These are phyloP conservation scores for Pleurotus citrinopileatus DNA, from an alignment of 768 basidiomycete species.

Conservation along the genomic window DNA sequence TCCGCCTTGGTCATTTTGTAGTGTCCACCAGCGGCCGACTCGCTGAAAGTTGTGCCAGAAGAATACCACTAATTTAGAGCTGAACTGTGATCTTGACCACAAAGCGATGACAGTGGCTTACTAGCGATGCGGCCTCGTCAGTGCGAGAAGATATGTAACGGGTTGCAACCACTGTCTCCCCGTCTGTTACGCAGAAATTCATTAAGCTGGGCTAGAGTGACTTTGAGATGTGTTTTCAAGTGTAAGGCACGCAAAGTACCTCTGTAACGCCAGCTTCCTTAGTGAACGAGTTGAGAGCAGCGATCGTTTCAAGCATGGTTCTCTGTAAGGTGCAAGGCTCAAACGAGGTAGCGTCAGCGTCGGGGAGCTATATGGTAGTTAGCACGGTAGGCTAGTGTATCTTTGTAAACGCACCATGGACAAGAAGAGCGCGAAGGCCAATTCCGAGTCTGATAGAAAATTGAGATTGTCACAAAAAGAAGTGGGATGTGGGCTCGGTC, in stretches of 20 bases:
- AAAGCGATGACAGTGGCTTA: constrained; percentile 25
- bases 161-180: constrained; percentile 89
- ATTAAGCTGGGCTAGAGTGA: constrained; percentile 70
- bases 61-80: constrained; percentile 68
- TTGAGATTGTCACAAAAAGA: no score
- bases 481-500: constrained; percentile 1
- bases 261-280: constrained; percentile 73
- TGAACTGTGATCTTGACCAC: not conserved
- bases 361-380: constrained; percentile 56
- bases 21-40: constrained; percentile 84
- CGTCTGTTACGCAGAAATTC: constrained; percentile 98
- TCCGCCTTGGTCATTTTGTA: constrained; percentile 96
- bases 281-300: constrained; percentile 70
- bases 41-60: constrained; percentile 91
- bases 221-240: not conserved
- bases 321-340: constrained; percentile 66
- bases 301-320: constrained; percentile 89
- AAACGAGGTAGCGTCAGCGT: constrained; percentile 75
- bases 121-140: constrained; percentile 91
- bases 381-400: constrained; percentile 4
- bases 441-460: constrained; percentile 76
- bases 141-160: constrained; percentile 91
- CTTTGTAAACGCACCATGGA: constrained; percentile 53
- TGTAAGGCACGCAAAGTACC: constrained; percentile 31
- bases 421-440: constrained; percentile 92